A percentile compares a stretch with the other conserved stretches of the same genome.
Evolutionary conservation across 352 stramenopile species (phyloP).

Genomic region (Globisporangium perplexum): DNA sequence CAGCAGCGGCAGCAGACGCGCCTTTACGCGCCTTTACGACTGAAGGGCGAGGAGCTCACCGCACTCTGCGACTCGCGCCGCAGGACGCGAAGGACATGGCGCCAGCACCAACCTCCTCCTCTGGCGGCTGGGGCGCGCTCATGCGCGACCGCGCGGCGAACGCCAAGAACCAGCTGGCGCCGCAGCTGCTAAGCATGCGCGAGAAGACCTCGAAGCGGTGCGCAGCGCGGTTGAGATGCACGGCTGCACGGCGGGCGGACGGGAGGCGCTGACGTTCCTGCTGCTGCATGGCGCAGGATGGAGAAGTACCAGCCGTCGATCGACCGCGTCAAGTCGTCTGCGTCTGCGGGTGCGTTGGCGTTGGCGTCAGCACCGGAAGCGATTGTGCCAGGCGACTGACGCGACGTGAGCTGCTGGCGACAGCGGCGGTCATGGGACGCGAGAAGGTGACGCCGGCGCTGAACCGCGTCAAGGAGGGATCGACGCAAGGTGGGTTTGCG

Average conservation of each 20-base stretch:
- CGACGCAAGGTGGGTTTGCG: conserved; percentile 36
- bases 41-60: not conserved
- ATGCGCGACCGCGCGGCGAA: conserved; percentile 50
- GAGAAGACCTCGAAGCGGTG: conserved; percentile 49
- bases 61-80: not conserved
- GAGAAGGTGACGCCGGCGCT: conserved; percentile 46
- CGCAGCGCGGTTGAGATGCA: not conserved
- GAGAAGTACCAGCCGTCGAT: conserved; percentile 74
- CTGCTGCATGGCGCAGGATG: conserved; percentile 25
- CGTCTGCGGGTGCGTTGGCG: conserved; percentile 36
- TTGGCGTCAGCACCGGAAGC: not conserved
- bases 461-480: conserved; percentile 62
- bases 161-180: conserved; percentile 48
- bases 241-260: no score
- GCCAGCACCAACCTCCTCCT: not conserved
- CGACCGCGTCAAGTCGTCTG: conserved; percentile 67
- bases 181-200: conserved; percentile 45
- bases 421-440: conserved; percentile 36
- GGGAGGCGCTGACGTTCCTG: not conserved
- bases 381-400: no score
- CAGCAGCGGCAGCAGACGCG: no score
- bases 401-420: not conserved
- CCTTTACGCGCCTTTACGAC: not conserved
- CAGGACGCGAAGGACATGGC: conserved; percentile 1
- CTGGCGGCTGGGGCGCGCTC: conserved; percentile 16